Percentiles rank a stretch among this genome's conserved stretches.
Evolutionary conservation across 164 flowering plant species (phyloP).

Genomic region (Vitis cinerea): DNA sequence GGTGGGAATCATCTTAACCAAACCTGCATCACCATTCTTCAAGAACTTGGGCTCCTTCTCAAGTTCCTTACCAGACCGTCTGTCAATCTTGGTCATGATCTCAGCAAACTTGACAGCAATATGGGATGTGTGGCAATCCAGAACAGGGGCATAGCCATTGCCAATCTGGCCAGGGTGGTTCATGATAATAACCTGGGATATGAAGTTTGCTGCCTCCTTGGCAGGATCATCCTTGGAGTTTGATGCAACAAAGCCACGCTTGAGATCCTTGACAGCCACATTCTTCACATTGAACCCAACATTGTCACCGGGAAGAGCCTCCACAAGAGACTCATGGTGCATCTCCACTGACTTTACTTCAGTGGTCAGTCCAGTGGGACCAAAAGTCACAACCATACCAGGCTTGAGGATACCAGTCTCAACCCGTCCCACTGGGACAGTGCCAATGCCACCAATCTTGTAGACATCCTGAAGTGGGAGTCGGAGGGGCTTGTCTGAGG

Average conservation of each 20-base stretch:
- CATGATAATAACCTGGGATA: slow-evolving; percentile 53
- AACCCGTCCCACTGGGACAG: slow-evolving; percentile 60
- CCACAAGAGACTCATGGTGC: slow-evolving; percentile 63
- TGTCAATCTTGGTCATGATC: slow-evolving; percentile 36
- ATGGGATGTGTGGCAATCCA: slow-evolving; percentile 54
- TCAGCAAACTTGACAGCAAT: slow-evolving; percentile 43
- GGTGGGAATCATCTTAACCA: slow-evolving; percentile 44
- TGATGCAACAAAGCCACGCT: slow-evolving; percentile 58
- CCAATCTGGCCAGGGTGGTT: slow-evolving; percentile 60
- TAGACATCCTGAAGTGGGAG: slow-evolving; percentile 67
- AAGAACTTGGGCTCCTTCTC: slow-evolving; percentile 42
- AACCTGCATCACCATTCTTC: slow-evolving; percentile 43
- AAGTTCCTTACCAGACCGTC: slow-evolving; percentile 40
- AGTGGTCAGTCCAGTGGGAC: slow-evolving; percentile 57
- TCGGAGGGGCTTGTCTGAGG: slow-evolving; percentile 63
- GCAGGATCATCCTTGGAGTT: slow-evolving; percentile 68
- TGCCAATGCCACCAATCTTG: slow-evolving; percentile 69
- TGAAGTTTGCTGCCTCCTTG: slow-evolving; percentile 46
- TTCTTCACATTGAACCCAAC: slow-evolving; percentile 64
- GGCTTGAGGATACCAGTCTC: slow-evolving; percentile 59
- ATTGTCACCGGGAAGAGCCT: slow-evolving; percentile 64
- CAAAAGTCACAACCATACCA: slow-evolving; percentile 61
- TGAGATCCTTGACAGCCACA: slow-evolving; percentile 59
- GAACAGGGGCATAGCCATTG: slow-evolving; percentile 53
- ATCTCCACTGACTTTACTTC: slow-evolving; percentile 68